Base-by-base conservation (phyloP, 352 stramenopile species). In the Blastocystis sp. region DNA sequence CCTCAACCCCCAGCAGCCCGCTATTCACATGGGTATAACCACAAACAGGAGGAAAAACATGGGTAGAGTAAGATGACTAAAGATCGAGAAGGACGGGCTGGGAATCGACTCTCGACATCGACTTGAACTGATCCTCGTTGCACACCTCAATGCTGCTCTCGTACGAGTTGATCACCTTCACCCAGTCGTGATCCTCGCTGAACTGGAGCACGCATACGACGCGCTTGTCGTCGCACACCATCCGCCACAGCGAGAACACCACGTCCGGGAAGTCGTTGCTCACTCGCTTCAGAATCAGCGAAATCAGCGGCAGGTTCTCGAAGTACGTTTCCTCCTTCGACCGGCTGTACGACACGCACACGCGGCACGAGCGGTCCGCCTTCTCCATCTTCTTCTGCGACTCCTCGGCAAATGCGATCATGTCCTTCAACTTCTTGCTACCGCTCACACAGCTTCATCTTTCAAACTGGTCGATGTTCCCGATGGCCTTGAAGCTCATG, bases 101-200 rank as follows among this genome's bases (percentile, higher is more conserved):
- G 4, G 71, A 81, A 65, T 60, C 66, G 7, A 38, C 45, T 64
- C 71, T 53, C 38, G 71, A 65, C 56, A 81, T 81, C 3, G 71
- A 43, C 28, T 64, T 48, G 41, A 23, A 17, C n/a, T 81, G 48
- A 10, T 81, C 71, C 10, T 81, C 71, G 53, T 53, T 81, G 66
- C 43, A 81, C n/a, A 87, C 77, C n/a, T 87, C 77, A 43, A 87
- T 87, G 28, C 59, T 65, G 52, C 65, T 87, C 28, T 87, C 77
- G 23, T 87, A 87, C 14, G n/a, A 41, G 45, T 74, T 74, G 23
- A 87, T 87, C 10, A 77, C 65, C 21, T 77, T 77, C 19, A 77
- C 62, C 77, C 77, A 87, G 38, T 87, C 53, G 38, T 76, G 61
- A 40, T 87, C 65, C 28, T 87, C 77, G 28, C 65, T 87, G 45